Percentiles rank a stretch among this genome's conserved stretches.
These are phyloP conservation scores for Wolfiporia cocos DNA, from an alignment of 1,284 basidiomycete genomes.

Conservation along the genomic window DNA sequence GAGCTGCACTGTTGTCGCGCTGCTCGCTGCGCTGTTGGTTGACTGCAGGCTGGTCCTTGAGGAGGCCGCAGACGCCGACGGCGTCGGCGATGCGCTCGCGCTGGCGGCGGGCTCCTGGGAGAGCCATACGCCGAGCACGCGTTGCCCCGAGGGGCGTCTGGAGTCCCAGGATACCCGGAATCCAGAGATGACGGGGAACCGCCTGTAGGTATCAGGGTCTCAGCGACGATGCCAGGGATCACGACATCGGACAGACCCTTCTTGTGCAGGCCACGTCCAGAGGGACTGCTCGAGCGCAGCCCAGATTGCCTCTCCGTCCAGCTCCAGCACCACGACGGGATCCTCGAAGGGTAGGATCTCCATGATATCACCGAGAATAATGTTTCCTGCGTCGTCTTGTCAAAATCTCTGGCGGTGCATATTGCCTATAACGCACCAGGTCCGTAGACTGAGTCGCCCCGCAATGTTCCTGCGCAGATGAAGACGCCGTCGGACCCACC, in stretches of 20 bases:
- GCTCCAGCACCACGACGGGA: constrained; percentile 75
- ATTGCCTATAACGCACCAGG: constrained; percentile 43
- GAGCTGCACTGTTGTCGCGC: constrained; percentile 6
- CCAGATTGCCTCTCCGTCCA: constrained; percentile 82
- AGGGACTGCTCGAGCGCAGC: constrained; percentile 75
- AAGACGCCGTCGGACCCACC: constrained; percentile 75
- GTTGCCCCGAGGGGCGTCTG: constrained; percentile 56
- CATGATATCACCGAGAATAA: constrained; percentile 79
- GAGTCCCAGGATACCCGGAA: constrained; percentile 88
- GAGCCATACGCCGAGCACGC: constrained; percentile 72
- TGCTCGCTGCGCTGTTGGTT: constrained; percentile 5
- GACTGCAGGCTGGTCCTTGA: constrained; percentile 21
- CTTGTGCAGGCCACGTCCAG: constrained; percentile 83
- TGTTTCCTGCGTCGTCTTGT: constrained; percentile 40
- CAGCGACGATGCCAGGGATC: constrained; percentile 5
- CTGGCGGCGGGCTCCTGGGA: constrained; percentile 40
- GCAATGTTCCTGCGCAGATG: constrained; percentile 81
- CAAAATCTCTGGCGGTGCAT: background rate
- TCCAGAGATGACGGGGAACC: constrained; percentile 88
- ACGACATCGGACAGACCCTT: constrained; percentile 52
- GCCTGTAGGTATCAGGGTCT: constrained; percentile 35
- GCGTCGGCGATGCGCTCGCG: constrained; percentile 21
- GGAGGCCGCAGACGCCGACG: constrained; percentile 25
- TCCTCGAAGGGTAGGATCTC: constrained; percentile 92
- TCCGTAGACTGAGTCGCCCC: constrained; percentile 84